Base-by-base conservation (phyloP, 306 rosid species). In the Fragaria nilgerrensis region DNA sequence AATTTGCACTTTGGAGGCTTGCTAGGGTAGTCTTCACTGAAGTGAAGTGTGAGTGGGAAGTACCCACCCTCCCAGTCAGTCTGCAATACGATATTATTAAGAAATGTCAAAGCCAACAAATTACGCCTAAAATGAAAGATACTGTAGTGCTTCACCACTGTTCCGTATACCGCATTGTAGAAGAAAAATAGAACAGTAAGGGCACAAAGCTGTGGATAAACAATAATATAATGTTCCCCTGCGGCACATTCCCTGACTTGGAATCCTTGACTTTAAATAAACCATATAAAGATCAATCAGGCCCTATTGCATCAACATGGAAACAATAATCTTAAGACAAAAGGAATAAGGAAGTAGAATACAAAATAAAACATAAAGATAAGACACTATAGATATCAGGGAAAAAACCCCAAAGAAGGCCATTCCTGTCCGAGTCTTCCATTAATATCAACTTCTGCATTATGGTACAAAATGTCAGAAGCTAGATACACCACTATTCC, bases 1-100 rank as follows among this genome's bases (percentile, higher is more conserved):
- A 95, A 92, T 84, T 91, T 92, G 76, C 99, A 95, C 85, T 92
- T 92, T 4, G 99, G 99, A 65, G 99, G 97, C 81, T 92, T 95
- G 88, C 97, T 95, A 53, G 99, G 99, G 86, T 95, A 95, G 84
- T 95, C 99, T 84, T 95, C 99, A 86, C 97, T 95, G 90, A 95
- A 95, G 81, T 92, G 90, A 86, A 95, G 88, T 23, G 97, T 90
- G 47, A 95, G 87, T 52, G 99, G 99, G 78, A 83, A 95, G 80
- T 62, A 91, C 8, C 99, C 99, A 64, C 97, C 97, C 77, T 95
- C 99, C 99, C 99, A 95, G 79, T 95, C 99, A 63, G 97, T 95
- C 99, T 95, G 92, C 90, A 87, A 72, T 36, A 85, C 64, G 32
- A 56, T 78, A 78, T 39, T 44, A 3, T 19, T 17, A 43, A 66